phyloP scores from a whole-genome alignment of 1,139 yeast genomes.

The Hyphopichia fennica region DNA sequence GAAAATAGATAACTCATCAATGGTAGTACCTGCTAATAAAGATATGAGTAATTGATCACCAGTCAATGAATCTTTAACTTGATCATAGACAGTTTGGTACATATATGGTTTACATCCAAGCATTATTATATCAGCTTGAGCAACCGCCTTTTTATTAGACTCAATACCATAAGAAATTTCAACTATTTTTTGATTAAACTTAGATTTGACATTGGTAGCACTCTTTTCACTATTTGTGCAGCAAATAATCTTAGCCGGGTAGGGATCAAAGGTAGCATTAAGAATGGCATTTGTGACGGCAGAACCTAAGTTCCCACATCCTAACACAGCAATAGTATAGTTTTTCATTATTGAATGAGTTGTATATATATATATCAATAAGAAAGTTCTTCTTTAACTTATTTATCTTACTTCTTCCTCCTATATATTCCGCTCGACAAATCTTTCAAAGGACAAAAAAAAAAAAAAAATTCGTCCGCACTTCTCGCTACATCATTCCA shows the following conservation, averaged over 20 bases:
- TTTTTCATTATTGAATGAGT: conserved; percentile 35
- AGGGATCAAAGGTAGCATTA: conserved; percentile 46
- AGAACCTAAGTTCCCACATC: conserved; percentile 96
- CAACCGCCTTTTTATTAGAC: conserved; percentile 56
- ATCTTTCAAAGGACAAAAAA: no score
- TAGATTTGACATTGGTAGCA: conserved; percentile 43
- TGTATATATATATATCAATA: no score
- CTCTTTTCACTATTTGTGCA: conserved; percentile 66
- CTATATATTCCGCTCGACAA: no score
- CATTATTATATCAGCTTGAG: conserved; percentile 65
- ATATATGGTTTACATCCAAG: conserved; percentile 87
- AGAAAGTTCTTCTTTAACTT: no score
- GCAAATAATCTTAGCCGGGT: conserved; percentile 71
- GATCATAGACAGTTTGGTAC: conserved; percentile 58
- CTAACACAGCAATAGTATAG: conserved; percentile 76
- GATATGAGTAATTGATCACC: conserved; percentile 71
- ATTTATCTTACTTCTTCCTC: no score
- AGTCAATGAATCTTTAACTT: conserved; percentile 41
- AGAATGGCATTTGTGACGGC: conserved; percentile 86
- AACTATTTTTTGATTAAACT: conserved; percentile 45
- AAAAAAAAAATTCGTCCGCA: no score
- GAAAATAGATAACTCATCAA: conserved; percentile 59
- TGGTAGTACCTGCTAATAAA: conserved; percentile 89
- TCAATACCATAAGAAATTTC: conserved; percentile 54
- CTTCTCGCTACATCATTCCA: no score